Evolutionary conservation across 2,329 filamentous ascomycete genomes (phyloP).

Genomic region (Emergomyces orientalis): DNA sequence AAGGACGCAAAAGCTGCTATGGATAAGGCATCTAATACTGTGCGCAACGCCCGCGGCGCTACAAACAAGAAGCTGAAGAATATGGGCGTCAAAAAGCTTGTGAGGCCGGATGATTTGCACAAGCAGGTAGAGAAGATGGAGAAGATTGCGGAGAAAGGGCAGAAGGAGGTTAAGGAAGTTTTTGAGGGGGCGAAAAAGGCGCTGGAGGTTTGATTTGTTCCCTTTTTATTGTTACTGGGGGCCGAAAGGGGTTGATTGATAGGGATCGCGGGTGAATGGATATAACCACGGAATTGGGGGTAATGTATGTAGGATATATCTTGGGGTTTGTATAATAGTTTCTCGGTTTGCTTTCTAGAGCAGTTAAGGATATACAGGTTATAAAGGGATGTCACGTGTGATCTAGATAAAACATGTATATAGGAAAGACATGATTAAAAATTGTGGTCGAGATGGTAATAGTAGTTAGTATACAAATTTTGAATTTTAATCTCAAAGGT

Average conservation of each 20-base stretch:
- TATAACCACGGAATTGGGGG: not conserved
- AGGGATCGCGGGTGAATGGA: not conserved
- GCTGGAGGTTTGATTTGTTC: constrained; percentile 21
- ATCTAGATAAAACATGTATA: not conserved
- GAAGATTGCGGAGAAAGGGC: constrained; percentile 38
- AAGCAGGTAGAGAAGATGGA: constrained; percentile 42
- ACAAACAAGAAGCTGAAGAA: constrained; percentile 39
- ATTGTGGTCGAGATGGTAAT: not conserved
- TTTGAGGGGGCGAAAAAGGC: constrained; percentile 35
- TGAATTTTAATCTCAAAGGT: constrained; percentile 1
- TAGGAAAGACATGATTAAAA: not conserved
- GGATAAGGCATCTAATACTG: constrained; percentile 32
- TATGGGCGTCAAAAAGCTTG: constrained; percentile 36
- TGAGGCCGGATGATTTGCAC: constrained; percentile 37
- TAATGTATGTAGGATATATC: not conserved
- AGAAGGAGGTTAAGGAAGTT: constrained; percentile 38
- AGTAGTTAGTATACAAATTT: constrained; percentile 5
- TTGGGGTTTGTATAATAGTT: not conserved
- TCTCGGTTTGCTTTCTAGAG: not conserved
- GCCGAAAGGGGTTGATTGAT: not conserved
- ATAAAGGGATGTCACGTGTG: not conserved
- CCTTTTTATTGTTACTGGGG: not conserved
- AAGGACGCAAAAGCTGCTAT: constrained; percentile 34
- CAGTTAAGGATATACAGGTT: not conserved
- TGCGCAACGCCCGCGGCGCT: constrained; percentile 36